phyloP scores from a whole-genome alignment of 2,329 filamentous ascomycete species.

The Phyllosticta paracitricarpa region DNA sequence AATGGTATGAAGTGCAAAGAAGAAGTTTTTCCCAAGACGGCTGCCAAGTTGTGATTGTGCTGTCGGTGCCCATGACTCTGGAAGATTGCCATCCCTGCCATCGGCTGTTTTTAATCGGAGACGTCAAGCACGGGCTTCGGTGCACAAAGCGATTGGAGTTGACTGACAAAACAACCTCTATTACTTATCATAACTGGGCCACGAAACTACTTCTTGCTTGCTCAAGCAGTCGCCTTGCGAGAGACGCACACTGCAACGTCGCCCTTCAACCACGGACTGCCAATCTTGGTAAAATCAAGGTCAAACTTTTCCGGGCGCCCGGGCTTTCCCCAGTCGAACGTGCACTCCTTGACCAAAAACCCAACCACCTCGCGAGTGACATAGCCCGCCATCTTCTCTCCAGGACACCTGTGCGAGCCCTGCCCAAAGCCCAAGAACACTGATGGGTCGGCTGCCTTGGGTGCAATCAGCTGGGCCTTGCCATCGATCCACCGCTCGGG shows the following conservation, averaged over 20 bases:
- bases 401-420: not conserved
- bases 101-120: not conserved
- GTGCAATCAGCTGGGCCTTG: not conserved
- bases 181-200: not conserved
- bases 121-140: not conserved
- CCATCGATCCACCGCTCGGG: slow-evolving; percentile 25
- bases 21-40: not conserved
- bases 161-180: not conserved
- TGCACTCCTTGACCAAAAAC: not conserved
- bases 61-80: not conserved
- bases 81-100: not conserved
- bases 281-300: not conserved
- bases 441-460: not conserved
- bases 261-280: not conserved
- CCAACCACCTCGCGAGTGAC: not conserved
- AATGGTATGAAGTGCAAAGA: not conserved
- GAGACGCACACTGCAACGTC: not conserved
- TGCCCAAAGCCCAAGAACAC: not conserved
- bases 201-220: not conserved
- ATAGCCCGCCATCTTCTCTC: not conserved
- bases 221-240: not conserved
- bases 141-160: not conserved
- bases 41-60: not conserved
- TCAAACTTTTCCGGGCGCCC: not conserved
- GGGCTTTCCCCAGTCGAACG: not conserved